Evolutionary conservation across 2,329 filamentous ascomycete species (phyloP), one percentile per base, ranked within the genome.

Genomic region (Penicillium polonicum): DNA sequence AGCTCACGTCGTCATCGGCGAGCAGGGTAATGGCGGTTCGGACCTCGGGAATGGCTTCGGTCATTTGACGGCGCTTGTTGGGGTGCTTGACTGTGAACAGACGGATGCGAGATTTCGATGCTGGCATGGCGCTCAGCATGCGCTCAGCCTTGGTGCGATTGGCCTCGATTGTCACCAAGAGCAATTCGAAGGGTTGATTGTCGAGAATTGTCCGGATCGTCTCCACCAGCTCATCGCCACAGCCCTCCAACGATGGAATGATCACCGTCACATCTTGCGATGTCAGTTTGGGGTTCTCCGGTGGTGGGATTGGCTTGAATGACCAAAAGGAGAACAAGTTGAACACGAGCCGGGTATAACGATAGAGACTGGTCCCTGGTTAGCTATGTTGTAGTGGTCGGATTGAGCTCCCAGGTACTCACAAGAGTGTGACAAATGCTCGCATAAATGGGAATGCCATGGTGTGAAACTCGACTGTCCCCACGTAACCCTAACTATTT

Each of bases 1-100:
- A 96, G 67, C 89, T 92, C 61, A 97, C 93, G 74, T 97, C 93
- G 76, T 97, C 93, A 72, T 97, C 93, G 27, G 92, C 92, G 80
- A 97, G 91, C 68, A 97, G 85, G 38, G 91, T 96, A 71, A 97
- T 92, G 51, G 83, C 79, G 0, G 93, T 97, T 65, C 80, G 82
- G 57, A 97, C 91, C 65, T 91, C 85, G 21, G 92, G 92, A 48
- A 97, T 90, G 4, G 92, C 93, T 71, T 91, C 85, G 74, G 91
- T 95, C 72, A 97, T 92, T 75, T 97, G 93, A 21, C 93, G 86
- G 55, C 93, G 89, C 80, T 97, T 97, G 80, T 97, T 97, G 66
- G 93, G 92, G 71, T 96, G 92, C 60, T 84, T 82, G 31, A 92
- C 90, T 62, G 85, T 88, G 64, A 93, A 81, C 43, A 96, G 87